Percentiles rank a stretch among this genome's conserved stretches.
phyloP scores from a whole-genome alignment of 2,329 filamentous ascomycete species.

The Cladophialophora bantiana region DNA sequence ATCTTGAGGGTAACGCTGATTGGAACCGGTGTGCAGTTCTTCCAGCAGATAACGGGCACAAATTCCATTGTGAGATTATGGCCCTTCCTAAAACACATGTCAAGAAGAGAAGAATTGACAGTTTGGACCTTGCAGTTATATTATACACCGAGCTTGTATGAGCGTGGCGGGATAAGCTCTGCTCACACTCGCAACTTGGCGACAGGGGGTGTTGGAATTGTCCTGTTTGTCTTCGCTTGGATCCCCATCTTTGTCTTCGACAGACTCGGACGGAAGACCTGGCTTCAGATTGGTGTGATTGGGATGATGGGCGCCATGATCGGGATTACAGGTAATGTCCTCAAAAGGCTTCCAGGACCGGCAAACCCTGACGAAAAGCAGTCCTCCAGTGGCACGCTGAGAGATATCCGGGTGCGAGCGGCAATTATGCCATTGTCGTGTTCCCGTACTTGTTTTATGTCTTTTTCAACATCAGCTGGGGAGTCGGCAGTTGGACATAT shows the following conservation, averaged over 20 bases:
- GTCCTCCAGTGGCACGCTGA: slow-evolving; percentile 33
- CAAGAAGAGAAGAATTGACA: background rate
- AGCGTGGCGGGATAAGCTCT: slow-evolving; percentile 54
- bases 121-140: slow-evolving; percentile 35
- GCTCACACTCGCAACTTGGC: slow-evolving; percentile 56
- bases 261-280: slow-evolving; percentile 46
- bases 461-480: slow-evolving; percentile 54
- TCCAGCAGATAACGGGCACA: slow-evolving; percentile 57
- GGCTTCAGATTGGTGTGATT: slow-evolving; percentile 24
- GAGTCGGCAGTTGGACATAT: slow-evolving; percentile 49
- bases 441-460: slow-evolving; percentile 56
- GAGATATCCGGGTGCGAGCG: slow-evolving; percentile 49
- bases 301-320: slow-evolving; percentile 27
- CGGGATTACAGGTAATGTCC: slow-evolving; percentile 18
- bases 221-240: slow-evolving; percentile 58
- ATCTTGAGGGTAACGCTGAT: slow-evolving; percentile 53
- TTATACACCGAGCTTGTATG: slow-evolving; percentile 53
- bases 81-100: background rate
- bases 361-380: slow-evolving; percentile 42
- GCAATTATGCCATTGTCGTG: slow-evolving; percentile 57
- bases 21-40: slow-evolving; percentile 57
- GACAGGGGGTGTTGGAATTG: slow-evolving; percentile 58
- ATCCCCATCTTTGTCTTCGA: slow-evolving; percentile 56
- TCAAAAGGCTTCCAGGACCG: background rate
- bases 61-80: slow-evolving; percentile 48